Conservation (phyloP, 2,329 filamentous ascomycete genomes). For the Ophiobolus disseminans region DNA sequence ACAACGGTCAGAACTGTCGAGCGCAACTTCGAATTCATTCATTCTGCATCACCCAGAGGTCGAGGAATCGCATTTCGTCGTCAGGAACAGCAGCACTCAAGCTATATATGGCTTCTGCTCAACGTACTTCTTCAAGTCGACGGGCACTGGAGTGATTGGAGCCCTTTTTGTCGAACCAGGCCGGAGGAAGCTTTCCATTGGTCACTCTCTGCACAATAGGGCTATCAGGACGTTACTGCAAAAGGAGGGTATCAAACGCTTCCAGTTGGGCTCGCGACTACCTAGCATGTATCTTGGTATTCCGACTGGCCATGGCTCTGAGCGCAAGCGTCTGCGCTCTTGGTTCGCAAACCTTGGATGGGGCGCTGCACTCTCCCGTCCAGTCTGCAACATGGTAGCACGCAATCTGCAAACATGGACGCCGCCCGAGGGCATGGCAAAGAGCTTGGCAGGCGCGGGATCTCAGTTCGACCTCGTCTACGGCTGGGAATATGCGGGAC, state of each 20-base stretch:
- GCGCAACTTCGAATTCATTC: constrained; percentile 76
- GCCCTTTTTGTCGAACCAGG: constrained; percentile 88
- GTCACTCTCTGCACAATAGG: constrained; percentile 84
- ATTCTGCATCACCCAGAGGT: constrained; percentile 73
- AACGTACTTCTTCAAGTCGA: constrained; percentile 79
- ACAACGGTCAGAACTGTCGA: constrained; percentile 71
- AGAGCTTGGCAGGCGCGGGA: constrained; percentile 73
- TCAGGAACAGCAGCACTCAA: constrained; percentile 90
- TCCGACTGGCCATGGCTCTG: constrained; percentile 69
- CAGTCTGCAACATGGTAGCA: constrained; percentile 76
- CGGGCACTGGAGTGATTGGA: constrained; percentile 76
- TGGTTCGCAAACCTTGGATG: constrained; percentile 94
- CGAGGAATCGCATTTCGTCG: constrained; percentile 86
- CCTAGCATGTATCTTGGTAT: constrained; percentile 89
- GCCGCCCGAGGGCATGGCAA: constrained; percentile 77
- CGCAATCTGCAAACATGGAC: constrained; percentile 75
- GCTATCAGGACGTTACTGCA: constrained; percentile 79
- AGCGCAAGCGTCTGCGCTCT: constrained; percentile 67
- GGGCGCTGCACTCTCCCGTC: constrained; percentile 72
- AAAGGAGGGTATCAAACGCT: constrained; percentile 73
- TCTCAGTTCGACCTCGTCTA: constrained; percentile 85
- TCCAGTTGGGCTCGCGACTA: constrained; percentile 81
- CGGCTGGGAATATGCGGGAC: constrained; percentile 76
- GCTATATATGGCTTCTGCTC: constrained; percentile 91
- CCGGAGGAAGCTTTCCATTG: constrained; percentile 87